Evolutionary conservation across 1,284 basidiomycete species (phyloP), one percentile per base, ranked within the genome.

Genomic region (Retiboletus flavoniger): DNA sequence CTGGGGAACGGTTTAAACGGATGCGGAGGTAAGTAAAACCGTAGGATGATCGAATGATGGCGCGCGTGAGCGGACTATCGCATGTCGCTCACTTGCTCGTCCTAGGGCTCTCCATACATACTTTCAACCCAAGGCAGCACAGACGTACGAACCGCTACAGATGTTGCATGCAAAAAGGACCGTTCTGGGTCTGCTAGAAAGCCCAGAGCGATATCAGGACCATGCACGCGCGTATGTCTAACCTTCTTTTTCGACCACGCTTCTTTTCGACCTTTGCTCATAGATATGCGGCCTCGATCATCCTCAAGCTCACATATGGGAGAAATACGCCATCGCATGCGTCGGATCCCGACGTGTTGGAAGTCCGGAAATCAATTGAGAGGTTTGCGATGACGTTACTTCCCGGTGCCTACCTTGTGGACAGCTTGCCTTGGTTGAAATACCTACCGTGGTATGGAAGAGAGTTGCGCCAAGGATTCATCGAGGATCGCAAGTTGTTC

Each of bases 261-360:
- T 36, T 19, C 11, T 19, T 21, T 39, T 31, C 14, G 10, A 54
- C 19, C 17, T 19, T 13, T 10, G 13, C 5, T 31, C 13, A 21
- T 24, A 62, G 58, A 41, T 60, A 19, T n/a, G 29, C 47, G 4
- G 57, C 39, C 4, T 42, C 52, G 7, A 19, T 56, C 24, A 50
- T 29, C 17, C 57, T 62, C 16, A 35, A 44, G 16, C 28, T 62
- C 9, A 39, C 53, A n/a, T 60, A 62, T 0, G 58, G 60, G 24
- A 59, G 16, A 32, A 34, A 41, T 13, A 29, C 43, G 3, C 38
- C 47, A 11, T 38, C 47, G 7, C 19, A 46, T 35, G 46, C 41
- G 3, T 51, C 43, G 29, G 24, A 62, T 44, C 60, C 51, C 9
- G 47, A 51, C 4, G 4, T 62, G 10, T 4, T 50, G 19, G 13